phyloP scores from a whole-genome alignment of 306 rosid species.

The Cucurbita ficifolia region DNA sequence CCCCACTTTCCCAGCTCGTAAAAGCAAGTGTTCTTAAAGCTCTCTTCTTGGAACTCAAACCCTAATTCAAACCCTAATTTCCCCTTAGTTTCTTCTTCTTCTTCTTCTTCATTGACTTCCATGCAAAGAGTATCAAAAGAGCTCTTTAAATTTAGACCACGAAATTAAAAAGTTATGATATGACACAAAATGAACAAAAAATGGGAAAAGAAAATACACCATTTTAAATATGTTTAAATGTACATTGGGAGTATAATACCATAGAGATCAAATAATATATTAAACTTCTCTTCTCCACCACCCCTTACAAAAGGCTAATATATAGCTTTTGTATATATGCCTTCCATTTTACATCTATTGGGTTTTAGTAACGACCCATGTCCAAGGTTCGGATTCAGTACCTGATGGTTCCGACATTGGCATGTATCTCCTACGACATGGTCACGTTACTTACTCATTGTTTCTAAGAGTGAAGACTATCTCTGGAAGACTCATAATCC shows the following conservation, averaged over 20 bases:
- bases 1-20: too few relatives aligned
- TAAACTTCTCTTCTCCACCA: conserved; percentile 2
- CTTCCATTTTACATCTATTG: not conserved
- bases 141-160: conserved; percentile 4
- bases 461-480: too few relatives aligned
- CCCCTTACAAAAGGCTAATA: conserved; percentile 2
- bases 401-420: too few relatives aligned
- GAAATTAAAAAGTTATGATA: not conserved
- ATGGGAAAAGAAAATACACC: not conserved
- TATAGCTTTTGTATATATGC: conserved; percentile 1
- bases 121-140: not conserved
- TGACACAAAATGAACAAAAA: not conserved
- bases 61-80: not conserved
- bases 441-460: too few relatives aligned
- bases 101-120: not conserved
- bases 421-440: too few relatives aligned
- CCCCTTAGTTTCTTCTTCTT: too few relatives aligned
- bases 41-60: not conserved
- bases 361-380: too few relatives aligned
- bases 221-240: not conserved
- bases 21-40: too few relatives aligned
- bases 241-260: not conserved
- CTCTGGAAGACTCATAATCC: too few relatives aligned
- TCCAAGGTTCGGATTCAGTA: too few relatives aligned
- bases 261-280: not conserved